phyloP scores from a whole-genome alignment of 2,329 filamentous ascomycete genomes.

The Penicillium sp. region DNA sequence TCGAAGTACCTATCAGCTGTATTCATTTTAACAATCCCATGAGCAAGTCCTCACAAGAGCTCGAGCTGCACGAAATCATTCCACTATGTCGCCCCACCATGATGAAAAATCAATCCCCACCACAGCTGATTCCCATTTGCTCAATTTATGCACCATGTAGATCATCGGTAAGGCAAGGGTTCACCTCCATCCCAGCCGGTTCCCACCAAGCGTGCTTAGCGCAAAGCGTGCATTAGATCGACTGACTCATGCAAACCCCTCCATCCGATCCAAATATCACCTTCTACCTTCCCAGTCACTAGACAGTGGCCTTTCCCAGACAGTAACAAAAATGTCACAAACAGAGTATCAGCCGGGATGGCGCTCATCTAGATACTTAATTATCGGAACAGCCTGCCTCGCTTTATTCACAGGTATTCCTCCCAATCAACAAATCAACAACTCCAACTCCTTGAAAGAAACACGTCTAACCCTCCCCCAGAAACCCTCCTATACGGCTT shows the following conservation, averaged over 20 bases:
- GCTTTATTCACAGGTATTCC: neutral
- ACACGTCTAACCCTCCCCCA: too few relatives aligned
- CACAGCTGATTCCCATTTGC: neutral
- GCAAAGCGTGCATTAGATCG: neutral
- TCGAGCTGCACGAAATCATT: too few relatives aligned
- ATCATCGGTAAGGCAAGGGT: neutral
- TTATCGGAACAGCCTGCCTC: neutral
- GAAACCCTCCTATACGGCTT: constrained; percentile 31
- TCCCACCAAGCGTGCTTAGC: neutral
- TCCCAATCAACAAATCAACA: neutral
- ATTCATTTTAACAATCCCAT: too few relatives aligned
- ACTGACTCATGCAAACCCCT: constrained; percentile 4
- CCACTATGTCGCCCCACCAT: neutral
- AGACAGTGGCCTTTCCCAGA: too few relatives aligned
- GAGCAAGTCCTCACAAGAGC: too few relatives aligned
- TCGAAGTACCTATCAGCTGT: too few relatives aligned
- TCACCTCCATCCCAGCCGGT: neutral
- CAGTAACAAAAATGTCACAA: neutral
- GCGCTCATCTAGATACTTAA: neutral
- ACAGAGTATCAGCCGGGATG: neutral
- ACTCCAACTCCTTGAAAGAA: too few relatives aligned
- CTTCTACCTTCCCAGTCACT: neutral
- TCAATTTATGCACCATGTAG: neutral
- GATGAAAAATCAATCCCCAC: too few relatives aligned
- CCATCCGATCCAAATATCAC: neutral